phyloP scores from a whole-genome alignment of 768 basidiomycete genomes.

The Leucogyrophana mollusca region DNA sequence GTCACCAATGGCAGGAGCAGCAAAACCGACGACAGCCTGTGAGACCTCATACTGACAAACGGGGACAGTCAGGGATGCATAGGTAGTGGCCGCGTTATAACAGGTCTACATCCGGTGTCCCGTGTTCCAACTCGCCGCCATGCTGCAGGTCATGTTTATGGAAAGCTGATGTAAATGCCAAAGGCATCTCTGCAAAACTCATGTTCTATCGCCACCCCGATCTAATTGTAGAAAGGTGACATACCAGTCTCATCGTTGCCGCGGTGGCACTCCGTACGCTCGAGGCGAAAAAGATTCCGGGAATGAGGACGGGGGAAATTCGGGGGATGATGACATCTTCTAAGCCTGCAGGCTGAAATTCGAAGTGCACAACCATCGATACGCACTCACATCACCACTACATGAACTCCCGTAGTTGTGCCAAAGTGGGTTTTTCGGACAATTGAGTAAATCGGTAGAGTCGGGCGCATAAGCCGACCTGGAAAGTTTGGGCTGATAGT shows the following conservation, averaged over 20 bases:
- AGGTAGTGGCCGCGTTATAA: too few relatives aligned
- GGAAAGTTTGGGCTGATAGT: too few relatives aligned
- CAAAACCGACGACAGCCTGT: not conserved
- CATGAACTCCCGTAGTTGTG: constrained; percentile 36
- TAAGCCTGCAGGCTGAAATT: constrained; percentile 53
- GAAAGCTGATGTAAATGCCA: too few relatives aligned
- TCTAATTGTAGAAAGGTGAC: constrained; percentile 71
- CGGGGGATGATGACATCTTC: constrained; percentile 59
- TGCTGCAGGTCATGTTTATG: too few relatives aligned
- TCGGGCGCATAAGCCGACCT: too few relatives aligned
- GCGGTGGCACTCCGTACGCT: not conserved
- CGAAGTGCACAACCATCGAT: constrained; percentile 61
- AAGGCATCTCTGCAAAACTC: constrained; percentile 50
- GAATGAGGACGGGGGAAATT: constrained; percentile 19
- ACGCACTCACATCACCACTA: constrained; percentile 30
- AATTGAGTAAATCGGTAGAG: too few relatives aligned
- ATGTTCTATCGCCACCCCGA: constrained; percentile 68
- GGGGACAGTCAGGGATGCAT: too few relatives aligned
- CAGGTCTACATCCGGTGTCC: too few relatives aligned
- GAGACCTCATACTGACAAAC: constrained; percentile 1
- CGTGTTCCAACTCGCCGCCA: too few relatives aligned
- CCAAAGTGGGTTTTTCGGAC: too few relatives aligned
- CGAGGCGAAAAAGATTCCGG: constrained; percentile 40
- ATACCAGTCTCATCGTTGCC: constrained; percentile 57
- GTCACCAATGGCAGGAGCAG: constrained; percentile 6